Conservation (phyloP, 495 filamentous ascomycete genomes). For the Lophiostoma macrostomum region DNA sequence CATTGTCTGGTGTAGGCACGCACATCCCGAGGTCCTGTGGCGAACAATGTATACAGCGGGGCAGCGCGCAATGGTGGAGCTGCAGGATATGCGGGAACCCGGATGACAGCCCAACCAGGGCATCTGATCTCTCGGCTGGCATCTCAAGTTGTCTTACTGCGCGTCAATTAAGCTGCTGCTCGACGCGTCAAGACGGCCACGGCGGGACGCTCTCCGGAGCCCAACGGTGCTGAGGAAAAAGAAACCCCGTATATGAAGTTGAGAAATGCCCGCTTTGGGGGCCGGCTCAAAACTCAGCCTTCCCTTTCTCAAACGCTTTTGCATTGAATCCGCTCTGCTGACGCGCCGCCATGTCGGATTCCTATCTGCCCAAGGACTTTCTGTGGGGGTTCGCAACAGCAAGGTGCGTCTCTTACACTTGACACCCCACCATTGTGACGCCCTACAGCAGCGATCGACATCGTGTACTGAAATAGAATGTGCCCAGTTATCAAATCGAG, state of each 20-base stretch:
- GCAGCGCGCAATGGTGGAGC: not conserved
- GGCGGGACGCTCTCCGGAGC: slow-evolving; percentile 27
- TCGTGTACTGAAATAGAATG: slow-evolving; percentile 2
- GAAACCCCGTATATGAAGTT: slow-evolving; percentile 23
- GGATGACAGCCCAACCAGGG: slow-evolving; percentile 4
- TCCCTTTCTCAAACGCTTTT: not conserved
- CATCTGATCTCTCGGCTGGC: not conserved
- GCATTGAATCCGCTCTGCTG: not conserved
- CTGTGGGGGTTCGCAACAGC: slow-evolving; percentile 82
- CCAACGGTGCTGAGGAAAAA: slow-evolving; percentile 17
- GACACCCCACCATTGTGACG: slow-evolving; percentile 19
- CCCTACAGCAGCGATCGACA: not conserved
- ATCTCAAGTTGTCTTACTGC: slow-evolving; percentile 7
- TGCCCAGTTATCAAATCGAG: slow-evolving; percentile 70
- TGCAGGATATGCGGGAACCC: slow-evolving; percentile 6
- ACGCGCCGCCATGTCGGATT: slow-evolving; percentile 31
- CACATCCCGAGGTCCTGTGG: too few species aligned
- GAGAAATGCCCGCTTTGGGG: not conserved
- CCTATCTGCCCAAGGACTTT: slow-evolving; percentile 64
- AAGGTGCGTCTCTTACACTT: slow-evolving; percentile 48
- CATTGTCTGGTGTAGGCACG: slow-evolving; percentile 4
- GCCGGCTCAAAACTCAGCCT: not conserved
- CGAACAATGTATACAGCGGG: not conserved
- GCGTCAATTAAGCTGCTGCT: slow-evolving; percentile 10
- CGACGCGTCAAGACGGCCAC: slow-evolving; percentile 22